Conservation (phyloP, 192 early-diverging fungal genomes). For the Coemansia sp. region DNA sequence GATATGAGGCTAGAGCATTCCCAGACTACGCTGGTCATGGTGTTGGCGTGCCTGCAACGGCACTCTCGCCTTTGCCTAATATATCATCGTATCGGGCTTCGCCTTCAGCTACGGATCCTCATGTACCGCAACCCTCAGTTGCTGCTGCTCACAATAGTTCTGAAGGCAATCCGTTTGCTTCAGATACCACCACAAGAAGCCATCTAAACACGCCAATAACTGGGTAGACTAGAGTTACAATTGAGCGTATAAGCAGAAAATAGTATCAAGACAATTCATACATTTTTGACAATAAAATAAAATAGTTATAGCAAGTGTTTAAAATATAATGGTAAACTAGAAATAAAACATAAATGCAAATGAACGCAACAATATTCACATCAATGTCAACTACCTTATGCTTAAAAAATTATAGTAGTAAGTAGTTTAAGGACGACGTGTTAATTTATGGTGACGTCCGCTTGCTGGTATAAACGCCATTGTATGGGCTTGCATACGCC, state of each 20-base stretch:
- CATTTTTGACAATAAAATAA: background rate
- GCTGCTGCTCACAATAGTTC: background rate
- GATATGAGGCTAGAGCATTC: conserved; percentile 2
- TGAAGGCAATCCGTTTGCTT: conserved; percentile 8
- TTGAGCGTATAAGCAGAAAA: background rate
- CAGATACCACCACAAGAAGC: conserved; percentile 10
- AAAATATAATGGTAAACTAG: background rate
- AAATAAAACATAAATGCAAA: background rate
- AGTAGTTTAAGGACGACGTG: background rate
- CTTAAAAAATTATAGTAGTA: background rate
- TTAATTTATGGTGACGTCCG: background rate
- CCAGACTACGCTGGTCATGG: background rate
- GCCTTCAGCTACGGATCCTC: conserved; percentile 3
- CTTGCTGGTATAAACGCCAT: background rate
- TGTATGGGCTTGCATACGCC: background rate
- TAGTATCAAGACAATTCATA: background rate
- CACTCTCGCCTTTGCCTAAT: background rate
- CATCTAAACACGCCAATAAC: conserved; percentile 48
- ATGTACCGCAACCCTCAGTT: background rate
- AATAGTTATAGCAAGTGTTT: background rate
- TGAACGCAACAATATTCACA: background rate
- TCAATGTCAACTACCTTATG: background rate
- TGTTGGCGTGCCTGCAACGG: background rate
- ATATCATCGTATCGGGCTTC: conserved; percentile 6
- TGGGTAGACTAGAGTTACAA: conserved; percentile 7